These are phyloP conservation scores for Dictyostelium purpureum DNA, from an alignment of 78 protist species.

Conservation along the genomic window DNA sequence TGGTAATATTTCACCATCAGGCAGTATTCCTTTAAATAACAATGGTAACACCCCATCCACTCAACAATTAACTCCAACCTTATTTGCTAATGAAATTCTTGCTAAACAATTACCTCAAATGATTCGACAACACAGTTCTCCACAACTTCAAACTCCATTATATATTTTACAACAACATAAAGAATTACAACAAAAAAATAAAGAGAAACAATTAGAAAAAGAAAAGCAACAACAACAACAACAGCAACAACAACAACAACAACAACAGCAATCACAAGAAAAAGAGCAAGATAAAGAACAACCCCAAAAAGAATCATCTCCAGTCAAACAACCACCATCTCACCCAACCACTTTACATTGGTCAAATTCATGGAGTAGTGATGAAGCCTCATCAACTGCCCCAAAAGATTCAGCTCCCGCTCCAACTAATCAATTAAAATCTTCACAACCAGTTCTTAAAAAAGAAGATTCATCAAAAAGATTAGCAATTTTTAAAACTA, in stretches of 20 bases:
- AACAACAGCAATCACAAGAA: not conserved
- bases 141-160: slow-evolving; percentile 2
- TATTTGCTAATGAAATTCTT: not conserved
- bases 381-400: not conserved
- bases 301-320: not conserved
- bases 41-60: not conserved
- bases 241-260: not conserved
- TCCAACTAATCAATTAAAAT: slow-evolving; percentile 10
- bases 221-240: not conserved
- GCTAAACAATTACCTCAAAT: slow-evolving; percentile 13
- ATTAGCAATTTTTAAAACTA: slow-evolving; percentile 57
- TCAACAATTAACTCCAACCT: not conserved
- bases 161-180: not conserved
- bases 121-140: slow-evolving; percentile 31
- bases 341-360: slow-evolving; percentile 19
- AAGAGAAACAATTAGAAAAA: not conserved
- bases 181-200: slow-evolving; percentile 25
- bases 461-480: slow-evolving; percentile 21
- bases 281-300: not conserved
- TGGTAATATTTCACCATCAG: slow-evolving; percentile 11
- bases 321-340: not conserved
- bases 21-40: not conserved
- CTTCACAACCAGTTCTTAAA: not conserved
- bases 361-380: slow-evolving; percentile 26
- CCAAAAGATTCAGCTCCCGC: slow-evolving; percentile 24